phyloP scores from a whole-genome alignment of 108 stramenopile genomes.

The Nannochloropsis oceanica region DNA sequence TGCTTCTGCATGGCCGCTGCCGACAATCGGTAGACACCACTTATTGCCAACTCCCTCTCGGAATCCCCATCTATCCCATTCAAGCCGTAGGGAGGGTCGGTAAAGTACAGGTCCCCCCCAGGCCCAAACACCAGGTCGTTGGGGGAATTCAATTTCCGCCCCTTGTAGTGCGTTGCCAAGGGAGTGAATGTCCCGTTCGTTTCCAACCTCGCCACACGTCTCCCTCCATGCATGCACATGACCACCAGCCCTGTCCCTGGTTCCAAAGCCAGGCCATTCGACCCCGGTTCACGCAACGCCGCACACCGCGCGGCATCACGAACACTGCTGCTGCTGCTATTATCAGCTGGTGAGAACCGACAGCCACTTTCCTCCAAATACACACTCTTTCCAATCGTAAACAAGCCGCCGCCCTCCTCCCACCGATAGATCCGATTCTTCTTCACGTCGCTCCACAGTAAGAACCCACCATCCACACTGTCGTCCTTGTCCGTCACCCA shows the following conservation, averaged over 20 bases:
- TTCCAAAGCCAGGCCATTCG: constrained; percentile 27
- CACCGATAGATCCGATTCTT: constrained; percentile 36
- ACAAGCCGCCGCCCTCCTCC: constrained; percentile 38
- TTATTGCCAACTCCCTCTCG: constrained; percentile 8
- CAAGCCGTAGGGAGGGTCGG: constrained; percentile 36
- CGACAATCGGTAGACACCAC: constrained; percentile 29
- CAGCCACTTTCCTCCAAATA: constrained; percentile 38
- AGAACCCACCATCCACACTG: constrained; percentile 6
- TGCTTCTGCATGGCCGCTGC: constrained; percentile 4
- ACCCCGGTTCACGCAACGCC: constrained; percentile 5
- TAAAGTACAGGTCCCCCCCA: constrained; percentile 34
- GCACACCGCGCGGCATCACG: constrained; percentile 8
- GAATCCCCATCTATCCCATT: constrained; percentile 3
- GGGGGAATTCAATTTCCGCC: constrained; percentile 33
- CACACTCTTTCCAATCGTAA: constrained; percentile 36
- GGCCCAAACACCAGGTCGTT: constrained; percentile 34
- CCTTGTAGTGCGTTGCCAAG: constrained; percentile 37
- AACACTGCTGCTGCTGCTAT: background rate
- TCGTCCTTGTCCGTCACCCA: constrained; percentile 32
- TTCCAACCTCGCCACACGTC: constrained; percentile 27
- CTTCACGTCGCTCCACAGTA: constrained; percentile 30
- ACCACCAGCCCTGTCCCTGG: constrained; percentile 15
- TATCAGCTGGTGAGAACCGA: background rate
- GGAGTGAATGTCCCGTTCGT: constrained; percentile 26
- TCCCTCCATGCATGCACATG: constrained; percentile 35